Percentiles rank a stretch among this genome's conserved stretches.
Evolutionary conservation across 768 basidiomycete genomes (phyloP).

Genomic region (Rhizopogon sp.): DNA sequence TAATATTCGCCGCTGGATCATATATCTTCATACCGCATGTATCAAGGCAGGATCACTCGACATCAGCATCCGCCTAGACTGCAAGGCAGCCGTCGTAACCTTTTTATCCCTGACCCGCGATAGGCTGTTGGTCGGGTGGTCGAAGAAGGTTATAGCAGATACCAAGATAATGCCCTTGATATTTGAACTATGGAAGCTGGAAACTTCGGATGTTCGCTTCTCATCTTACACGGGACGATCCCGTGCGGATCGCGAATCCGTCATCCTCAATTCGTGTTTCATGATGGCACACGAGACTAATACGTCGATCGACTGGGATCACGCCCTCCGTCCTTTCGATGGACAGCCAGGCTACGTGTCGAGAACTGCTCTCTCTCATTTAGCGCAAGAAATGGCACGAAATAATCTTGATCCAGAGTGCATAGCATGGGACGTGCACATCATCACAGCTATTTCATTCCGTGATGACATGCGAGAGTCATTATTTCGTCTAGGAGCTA

Average conservation of each 20-base stretch:
- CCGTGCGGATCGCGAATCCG: slow-evolving; percentile 21
- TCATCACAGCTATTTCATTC: slow-evolving; percentile 16
- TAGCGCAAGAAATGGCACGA: slow-evolving; percentile 19
- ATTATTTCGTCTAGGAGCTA: slow-evolving; percentile 18
- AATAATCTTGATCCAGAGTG: slow-evolving; percentile 16
- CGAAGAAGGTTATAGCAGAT: slow-evolving; percentile 16
- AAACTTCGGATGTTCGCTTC: slow-evolving; percentile 17
- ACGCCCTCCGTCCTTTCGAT: slow-evolving; percentile 18
- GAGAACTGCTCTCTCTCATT: slow-evolving; percentile 17
- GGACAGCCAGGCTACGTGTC: slow-evolving; percentile 16
- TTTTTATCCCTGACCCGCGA: slow-evolving; percentile 23
- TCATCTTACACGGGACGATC: slow-evolving; percentile 13
- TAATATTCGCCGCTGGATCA: slow-evolving; percentile 22
- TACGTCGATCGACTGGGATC: slow-evolving; percentile 14
- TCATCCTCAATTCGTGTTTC: slow-evolving; percentile 21
- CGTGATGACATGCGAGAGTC: slow-evolving; percentile 13
- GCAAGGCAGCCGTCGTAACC: slow-evolving; percentile 19
- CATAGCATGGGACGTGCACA: slow-evolving; percentile 25
- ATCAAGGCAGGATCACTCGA: slow-evolving; percentile 7
- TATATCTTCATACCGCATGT: slow-evolving; percentile 15
- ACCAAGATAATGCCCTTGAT: slow-evolving; percentile 23
- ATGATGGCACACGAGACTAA: slow-evolving; percentile 20
- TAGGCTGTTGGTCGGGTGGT: slow-evolving; percentile 21
- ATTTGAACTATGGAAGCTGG: slow-evolving; percentile 23
- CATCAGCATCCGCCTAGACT: slow-evolving; percentile 10